phyloP scores from a whole-genome alignment of 2,329 filamentous ascomycete species.

The Sporothrix pallida region DNA sequence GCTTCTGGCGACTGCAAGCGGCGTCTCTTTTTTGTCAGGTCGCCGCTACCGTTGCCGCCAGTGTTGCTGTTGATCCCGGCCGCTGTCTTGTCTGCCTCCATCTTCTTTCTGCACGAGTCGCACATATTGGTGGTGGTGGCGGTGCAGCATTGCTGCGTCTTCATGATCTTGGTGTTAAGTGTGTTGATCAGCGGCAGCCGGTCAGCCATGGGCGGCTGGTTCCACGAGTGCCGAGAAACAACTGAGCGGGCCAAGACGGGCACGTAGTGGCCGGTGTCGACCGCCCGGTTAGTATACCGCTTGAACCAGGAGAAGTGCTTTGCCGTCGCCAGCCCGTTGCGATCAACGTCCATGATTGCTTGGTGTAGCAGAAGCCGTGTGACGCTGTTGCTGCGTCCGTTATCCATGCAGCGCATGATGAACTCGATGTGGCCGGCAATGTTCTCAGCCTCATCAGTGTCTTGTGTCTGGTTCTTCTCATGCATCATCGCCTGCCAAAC shows the following conservation, averaged over 20 bases:
- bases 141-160: constrained; percentile 18
- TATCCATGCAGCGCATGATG: constrained; percentile 77
- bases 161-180: constrained; percentile 20
- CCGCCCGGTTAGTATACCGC: constrained; percentile 44
- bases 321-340: constrained; percentile 48
- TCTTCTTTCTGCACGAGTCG: constrained; percentile 18
- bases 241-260: constrained; percentile 56
- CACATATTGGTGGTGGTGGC: constrained; percentile 1
- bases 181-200: constrained; percentile 48
- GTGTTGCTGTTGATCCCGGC: neutral
- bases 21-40: constrained; percentile 26
- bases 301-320: constrained; percentile 35
- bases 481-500: constrained; percentile 74
- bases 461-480: constrained; percentile 19
- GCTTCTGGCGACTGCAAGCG: constrained; percentile 23
- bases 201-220: constrained; percentile 53
- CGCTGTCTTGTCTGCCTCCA: neutral
- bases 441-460: constrained; percentile 44
- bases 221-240: constrained; percentile 50
- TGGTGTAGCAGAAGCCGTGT: constrained; percentile 87
- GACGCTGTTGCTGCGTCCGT: constrained; percentile 73
- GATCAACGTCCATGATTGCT: constrained; percentile 78
- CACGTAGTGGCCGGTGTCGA: constrained; percentile 46
- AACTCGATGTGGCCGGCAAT: constrained; percentile 69
- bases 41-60: neutral